Evolutionary conservation across 805 yeast species (phyloP).

Genomic region (Ogataea nitratoaversa): DNA sequence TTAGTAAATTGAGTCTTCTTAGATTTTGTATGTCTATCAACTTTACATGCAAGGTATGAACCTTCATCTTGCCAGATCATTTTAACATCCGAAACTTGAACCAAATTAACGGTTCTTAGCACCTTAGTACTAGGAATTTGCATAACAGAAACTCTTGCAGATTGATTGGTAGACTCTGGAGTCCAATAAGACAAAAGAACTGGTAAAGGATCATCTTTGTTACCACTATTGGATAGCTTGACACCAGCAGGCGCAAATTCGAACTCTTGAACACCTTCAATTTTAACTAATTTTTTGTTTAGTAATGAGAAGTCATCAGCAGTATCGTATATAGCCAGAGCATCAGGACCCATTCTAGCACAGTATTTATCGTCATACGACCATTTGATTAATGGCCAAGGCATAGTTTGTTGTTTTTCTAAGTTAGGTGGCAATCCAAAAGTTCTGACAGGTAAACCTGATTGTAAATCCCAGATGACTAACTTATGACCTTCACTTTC

Average conservation of each 20-base stretch:
- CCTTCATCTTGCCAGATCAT: conserved; percentile 93
- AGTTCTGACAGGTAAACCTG: conserved; percentile 81
- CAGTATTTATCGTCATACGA: conserved; percentile 87
- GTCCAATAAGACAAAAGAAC: conserved; percentile 91
- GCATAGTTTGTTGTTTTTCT: conserved; percentile 61
- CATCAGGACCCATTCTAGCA: conserved; percentile 93
- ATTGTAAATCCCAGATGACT: conserved; percentile 85
- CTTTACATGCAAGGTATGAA: conserved; percentile 83
- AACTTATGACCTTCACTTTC: conserved; percentile 90
- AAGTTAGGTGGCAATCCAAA: conserved; percentile 82
- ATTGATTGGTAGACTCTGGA: conserved; percentile 84
- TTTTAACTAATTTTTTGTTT: conserved; percentile 80
- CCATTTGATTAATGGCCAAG: conserved; percentile 98
- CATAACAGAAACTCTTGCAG: conserved; percentile 90
- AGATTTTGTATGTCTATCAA: conserved; percentile 94
- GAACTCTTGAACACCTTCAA: conserved; percentile 83
- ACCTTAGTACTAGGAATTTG: conserved; percentile 80
- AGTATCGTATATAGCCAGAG: conserved; percentile 85
- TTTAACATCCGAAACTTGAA: conserved; percentile 88
- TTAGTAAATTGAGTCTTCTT: conserved; percentile 88
- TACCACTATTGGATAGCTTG: conserved; percentile 50
- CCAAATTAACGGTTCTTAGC: conserved; percentile 85
- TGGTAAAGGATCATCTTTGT: conserved; percentile 44
- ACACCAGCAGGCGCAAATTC: conserved; percentile 94
- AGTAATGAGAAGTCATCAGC: conserved; percentile 66